Evolutionary conservation across 257 asterid species (phyloP).

Genomic region (Capsicum rhomboideum): DNA sequence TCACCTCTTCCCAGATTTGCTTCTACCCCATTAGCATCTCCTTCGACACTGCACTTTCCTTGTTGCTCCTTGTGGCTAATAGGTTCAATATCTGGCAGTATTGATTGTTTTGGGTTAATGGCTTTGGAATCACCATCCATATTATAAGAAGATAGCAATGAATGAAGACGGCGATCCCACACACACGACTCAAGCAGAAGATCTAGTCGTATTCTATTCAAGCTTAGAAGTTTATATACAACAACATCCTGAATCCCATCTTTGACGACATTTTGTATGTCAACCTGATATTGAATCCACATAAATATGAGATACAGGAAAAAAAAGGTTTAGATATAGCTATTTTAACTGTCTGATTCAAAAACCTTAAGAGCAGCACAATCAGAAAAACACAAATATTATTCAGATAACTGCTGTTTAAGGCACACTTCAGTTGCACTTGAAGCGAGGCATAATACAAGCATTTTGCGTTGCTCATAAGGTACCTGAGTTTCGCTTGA

Average conservation of each 20-base stretch:
- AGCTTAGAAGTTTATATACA: conserved; percentile 42
- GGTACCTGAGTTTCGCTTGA: not conserved
- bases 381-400: not conserved
- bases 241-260: conserved; percentile 34
- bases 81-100: not conserved
- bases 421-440: not conserved
- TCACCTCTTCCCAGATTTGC: not conserved
- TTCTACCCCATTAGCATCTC: not conserved
- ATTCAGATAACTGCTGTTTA: not conserved
- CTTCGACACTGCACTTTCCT: not conserved
- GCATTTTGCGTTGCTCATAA: not conserved
- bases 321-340: not conserved
- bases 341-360: not conserved
- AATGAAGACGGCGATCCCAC: conserved; percentile 80
- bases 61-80: not conserved
- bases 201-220: conserved; percentile 59
- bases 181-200: conserved; percentile 66
- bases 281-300: conserved; percentile 36
- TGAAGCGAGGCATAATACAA: not conserved
- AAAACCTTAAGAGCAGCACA: not conserved
- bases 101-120: conserved; percentile 8
- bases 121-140: not conserved
- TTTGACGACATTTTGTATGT: conserved; percentile 13
- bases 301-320: not conserved
- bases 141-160: conserved; percentile 40